Conservation (phyloP, 2,329 filamentous ascomycete species). For the Diplodia mutila region DNA sequence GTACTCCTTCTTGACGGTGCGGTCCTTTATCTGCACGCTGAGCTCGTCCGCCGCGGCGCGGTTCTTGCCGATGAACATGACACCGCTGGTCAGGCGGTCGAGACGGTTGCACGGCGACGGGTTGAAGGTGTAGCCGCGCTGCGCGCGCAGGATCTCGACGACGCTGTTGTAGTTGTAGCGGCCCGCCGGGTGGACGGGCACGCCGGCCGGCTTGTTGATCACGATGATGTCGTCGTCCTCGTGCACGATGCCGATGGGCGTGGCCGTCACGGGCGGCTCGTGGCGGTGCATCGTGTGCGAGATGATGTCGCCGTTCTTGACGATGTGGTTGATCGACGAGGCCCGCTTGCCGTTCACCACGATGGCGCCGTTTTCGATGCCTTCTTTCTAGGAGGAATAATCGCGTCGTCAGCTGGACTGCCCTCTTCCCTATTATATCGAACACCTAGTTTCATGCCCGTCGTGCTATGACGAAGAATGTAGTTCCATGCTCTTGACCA, state of each 20-base stretch:
- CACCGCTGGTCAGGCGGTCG: slow-evolving; percentile 88
- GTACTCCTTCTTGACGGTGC: slow-evolving; percentile 94
- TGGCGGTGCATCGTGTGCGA: slow-evolving; percentile 94
- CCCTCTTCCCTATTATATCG: background rate
- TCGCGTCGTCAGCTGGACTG: background rate
- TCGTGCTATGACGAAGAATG: background rate
- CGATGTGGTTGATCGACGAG: slow-evolving; percentile 58
- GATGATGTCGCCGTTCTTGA: slow-evolving; percentile 88
- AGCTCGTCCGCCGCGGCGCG: slow-evolving; percentile 77
- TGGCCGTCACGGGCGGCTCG: slow-evolving; percentile 86
- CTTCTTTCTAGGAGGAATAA: slow-evolving; percentile 50
- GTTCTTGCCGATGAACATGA: slow-evolving; percentile 97
- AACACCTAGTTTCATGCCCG: background rate
- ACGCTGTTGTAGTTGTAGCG: slow-evolving; percentile 96
- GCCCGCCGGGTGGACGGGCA: slow-evolving; percentile 93
- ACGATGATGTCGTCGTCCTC: slow-evolving; percentile 94
- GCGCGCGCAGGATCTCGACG: slow-evolving; percentile 87
- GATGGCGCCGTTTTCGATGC: slow-evolving; percentile 80
- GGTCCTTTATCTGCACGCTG: slow-evolving; percentile 72
- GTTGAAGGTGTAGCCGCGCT: slow-evolving; percentile 63
- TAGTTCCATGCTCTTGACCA: background rate
- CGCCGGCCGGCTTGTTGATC: slow-evolving; percentile 93
- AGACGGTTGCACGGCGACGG: slow-evolving; percentile 86
- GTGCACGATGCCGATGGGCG: slow-evolving; percentile 80
- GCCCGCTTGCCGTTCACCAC: slow-evolving; percentile 77